Evolutionary conservation across 371 early-diverging fungal genomes (phyloP).

Genomic region (Dichotomocladium elegans): DNA sequence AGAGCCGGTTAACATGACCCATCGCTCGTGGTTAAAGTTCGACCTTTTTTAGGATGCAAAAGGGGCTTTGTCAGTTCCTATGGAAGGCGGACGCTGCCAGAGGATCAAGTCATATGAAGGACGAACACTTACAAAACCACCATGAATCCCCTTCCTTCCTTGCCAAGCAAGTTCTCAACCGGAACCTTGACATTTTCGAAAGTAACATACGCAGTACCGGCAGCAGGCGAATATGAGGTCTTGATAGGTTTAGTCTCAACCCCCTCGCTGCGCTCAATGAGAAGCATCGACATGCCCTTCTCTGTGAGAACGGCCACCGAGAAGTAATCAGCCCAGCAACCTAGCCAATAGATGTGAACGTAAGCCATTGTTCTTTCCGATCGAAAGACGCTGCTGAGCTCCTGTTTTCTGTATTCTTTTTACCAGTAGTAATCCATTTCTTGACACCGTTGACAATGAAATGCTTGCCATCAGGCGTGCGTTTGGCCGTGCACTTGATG

Average conservation of each 20-base stretch:
- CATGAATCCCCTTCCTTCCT: constrained; percentile 84
- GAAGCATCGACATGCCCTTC: constrained; percentile 60
- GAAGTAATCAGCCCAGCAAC: constrained; percentile 56
- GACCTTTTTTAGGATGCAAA: background rate
- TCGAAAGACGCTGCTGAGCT: background rate
- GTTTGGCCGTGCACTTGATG: constrained; percentile 63
- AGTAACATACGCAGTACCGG: constrained; percentile 51
- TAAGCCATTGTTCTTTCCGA: no score
- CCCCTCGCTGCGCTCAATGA: constrained; percentile 58
- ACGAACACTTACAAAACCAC: background rate
- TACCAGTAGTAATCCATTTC: constrained; percentile 79
- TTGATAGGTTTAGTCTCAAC: constrained; percentile 58
- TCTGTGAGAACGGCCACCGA: constrained; percentile 64
- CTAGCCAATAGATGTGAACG: no score
- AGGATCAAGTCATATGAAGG: background rate
- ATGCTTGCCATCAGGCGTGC: constrained; percentile 67
- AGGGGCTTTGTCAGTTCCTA: no score
- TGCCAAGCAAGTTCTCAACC: constrained; percentile 78
- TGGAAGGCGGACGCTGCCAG: background rate
- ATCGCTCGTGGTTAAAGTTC: constrained; percentile 78
- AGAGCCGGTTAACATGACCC: constrained; percentile 23
- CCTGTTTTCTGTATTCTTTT: background rate
- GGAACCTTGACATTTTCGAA: constrained; percentile 70
- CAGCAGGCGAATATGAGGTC: constrained; percentile 55
- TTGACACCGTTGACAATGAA: constrained; percentile 76